A percentile compares a stretch with the other conserved stretches of the same genome.
Evolutionary conservation across 345 rosid genomes (phyloP).

Genomic region (Acer yangbiense): DNA sequence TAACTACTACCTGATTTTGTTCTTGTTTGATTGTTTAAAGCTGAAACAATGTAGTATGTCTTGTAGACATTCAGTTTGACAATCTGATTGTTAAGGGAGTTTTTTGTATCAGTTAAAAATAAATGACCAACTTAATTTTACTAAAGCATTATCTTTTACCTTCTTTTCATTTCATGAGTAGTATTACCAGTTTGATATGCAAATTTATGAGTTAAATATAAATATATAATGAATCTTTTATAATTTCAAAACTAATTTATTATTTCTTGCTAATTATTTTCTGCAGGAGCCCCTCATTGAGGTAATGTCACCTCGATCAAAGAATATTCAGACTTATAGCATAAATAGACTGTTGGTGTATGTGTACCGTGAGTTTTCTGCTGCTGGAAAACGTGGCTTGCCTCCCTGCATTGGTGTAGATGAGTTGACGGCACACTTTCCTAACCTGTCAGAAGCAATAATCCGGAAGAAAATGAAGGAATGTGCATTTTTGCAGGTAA

Average conservation of each 20-base stretch:
- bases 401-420: constrained; percentile 67
- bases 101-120: background rate
- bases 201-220: background rate
- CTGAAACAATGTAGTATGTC: background rate
- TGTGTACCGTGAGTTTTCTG: constrained; percentile 79
- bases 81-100: background rate
- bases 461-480: constrained; percentile 72
- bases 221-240: background rate
- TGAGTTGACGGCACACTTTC: constrained; percentile 69
- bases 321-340: constrained; percentile 73
- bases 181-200: background rate
- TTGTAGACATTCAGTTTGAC: background rate
- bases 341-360: constrained; percentile 74
- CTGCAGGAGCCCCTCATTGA: constrained; percentile 94
- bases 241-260: background rate
- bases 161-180: background rate
- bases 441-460: constrained; percentile 64
- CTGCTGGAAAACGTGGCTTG: constrained; percentile 53
- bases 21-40: background rate
- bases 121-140: background rate
- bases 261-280: constrained; percentile 17
- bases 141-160: background rate
- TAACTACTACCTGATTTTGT: background rate
- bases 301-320: constrained; percentile 84
- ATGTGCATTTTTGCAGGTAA: constrained; percentile 74